Percentiles rank a stretch among this genome's conserved stretches.
Conservation (phyloP, 768 basidiomycete species). For the Psilocybe cyanescens region DNA sequence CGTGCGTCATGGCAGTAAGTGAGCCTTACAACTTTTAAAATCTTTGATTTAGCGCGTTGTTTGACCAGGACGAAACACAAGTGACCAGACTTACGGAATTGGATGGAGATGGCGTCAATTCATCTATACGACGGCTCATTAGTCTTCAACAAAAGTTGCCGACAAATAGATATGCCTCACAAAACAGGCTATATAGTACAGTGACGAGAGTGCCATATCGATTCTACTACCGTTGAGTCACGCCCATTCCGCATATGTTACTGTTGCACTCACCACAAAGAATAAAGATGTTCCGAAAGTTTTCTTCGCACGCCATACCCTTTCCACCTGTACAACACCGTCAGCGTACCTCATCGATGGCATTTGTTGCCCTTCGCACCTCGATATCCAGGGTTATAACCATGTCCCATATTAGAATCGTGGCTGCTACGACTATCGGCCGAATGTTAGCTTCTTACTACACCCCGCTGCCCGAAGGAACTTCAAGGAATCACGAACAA, state of each 20-base stretch:
- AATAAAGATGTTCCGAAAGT: constrained; percentile 23
- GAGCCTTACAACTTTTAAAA: constrained; percentile 8
- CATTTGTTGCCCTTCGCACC: neutral
- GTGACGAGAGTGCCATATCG: constrained; percentile 21
- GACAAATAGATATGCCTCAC: constrained; percentile 1
- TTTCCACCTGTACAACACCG: constrained; percentile 11
- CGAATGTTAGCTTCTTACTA: neutral
- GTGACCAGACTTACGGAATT: neutral
- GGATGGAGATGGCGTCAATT: constrained; percentile 2
- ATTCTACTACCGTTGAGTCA: constrained; percentile 12
- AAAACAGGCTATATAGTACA: constrained; percentile 19
- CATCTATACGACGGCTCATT: neutral
- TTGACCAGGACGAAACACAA: neutral
- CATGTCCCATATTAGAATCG: constrained; percentile 11
- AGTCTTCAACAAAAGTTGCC: neutral
- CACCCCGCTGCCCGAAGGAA: neutral
- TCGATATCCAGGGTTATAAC: constrained; percentile 10
- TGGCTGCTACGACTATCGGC: constrained; percentile 1
- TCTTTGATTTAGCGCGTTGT: neutral
- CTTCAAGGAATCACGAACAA: neutral
- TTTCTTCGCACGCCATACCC: constrained; percentile 24
- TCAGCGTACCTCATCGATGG: neutral
- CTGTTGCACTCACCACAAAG: constrained; percentile 17
- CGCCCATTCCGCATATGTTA: neutral
- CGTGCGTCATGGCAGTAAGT: neutral